phyloP scores from a whole-genome alignment of 495 filamentous ascomycete species.

The Daldinia caldariorum region DNA sequence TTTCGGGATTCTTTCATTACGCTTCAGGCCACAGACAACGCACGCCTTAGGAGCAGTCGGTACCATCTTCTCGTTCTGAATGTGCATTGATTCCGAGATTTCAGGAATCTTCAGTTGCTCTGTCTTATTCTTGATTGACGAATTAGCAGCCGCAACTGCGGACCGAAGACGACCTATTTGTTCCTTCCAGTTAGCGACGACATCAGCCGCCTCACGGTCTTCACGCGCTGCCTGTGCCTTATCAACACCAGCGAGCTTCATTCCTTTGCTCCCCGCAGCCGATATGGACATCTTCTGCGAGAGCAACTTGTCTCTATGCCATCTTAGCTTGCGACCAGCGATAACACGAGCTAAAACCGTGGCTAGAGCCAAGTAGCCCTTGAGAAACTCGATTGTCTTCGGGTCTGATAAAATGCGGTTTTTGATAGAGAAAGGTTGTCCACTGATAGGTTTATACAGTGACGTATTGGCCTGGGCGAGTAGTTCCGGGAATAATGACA shows the following conservation, averaged over 20 bases:
- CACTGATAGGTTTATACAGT: constrained; percentile 65
- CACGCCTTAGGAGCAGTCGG: constrained; percentile 79
- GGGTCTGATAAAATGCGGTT: constrained; percentile 66
- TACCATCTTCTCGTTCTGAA: constrained; percentile 70
- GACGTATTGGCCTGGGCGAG: constrained; percentile 64
- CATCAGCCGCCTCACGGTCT: constrained; percentile 85
- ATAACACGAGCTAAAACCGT: constrained; percentile 81
- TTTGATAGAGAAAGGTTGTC: constrained; percentile 61
- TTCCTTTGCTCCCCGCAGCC: constrained; percentile 74
- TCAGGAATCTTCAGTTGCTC: constrained; percentile 68
- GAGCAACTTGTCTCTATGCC: constrained; percentile 88
- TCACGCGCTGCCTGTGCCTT: constrained; percentile 82
- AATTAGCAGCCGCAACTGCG: constrained; percentile 65
- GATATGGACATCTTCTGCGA: constrained; percentile 90
- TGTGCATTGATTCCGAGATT: constrained; percentile 67
- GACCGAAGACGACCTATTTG: constrained; percentile 70
- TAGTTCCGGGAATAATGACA: constrained; percentile 75
- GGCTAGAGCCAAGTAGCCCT: constrained; percentile 63
- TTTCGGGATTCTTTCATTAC: constrained; percentile 80
- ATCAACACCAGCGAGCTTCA: constrained; percentile 89
- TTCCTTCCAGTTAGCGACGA: constrained; percentile 75
- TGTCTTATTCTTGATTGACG: constrained; percentile 41
- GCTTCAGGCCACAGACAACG: constrained; percentile 84
- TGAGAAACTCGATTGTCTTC: constrained; percentile 64
- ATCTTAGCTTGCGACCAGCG: constrained; percentile 84